Conservation (phyloP, 257 asterid species). For the Gentiana dahurica region DNA sequence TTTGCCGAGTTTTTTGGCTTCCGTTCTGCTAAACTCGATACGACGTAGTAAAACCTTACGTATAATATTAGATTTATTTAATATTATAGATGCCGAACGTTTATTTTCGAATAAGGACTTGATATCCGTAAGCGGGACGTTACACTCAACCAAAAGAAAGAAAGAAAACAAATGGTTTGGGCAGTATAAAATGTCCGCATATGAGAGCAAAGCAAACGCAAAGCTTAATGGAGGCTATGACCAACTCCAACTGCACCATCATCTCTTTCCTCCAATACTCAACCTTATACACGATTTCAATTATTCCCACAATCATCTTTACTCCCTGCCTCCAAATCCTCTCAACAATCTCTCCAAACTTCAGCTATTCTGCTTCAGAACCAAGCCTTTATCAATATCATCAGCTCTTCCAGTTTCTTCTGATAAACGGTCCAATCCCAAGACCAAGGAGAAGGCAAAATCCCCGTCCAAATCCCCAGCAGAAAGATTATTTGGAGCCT, state of each 20-base stretch:
- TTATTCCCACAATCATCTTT: slow-evolving; percentile 1
- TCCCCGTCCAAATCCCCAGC: slow-evolving; percentile 18
- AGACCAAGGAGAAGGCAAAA: slow-evolving; percentile 2
- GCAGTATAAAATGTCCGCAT: too few species aligned
- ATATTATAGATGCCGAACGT: too few species aligned
- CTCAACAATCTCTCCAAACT: slow-evolving; percentile 3
- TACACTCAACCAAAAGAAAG: neutral
- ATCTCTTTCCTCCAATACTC: slow-evolving; percentile 16
- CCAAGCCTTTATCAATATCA: slow-evolving; percentile 16
- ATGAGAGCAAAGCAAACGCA: neutral
- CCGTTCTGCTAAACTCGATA: too few species aligned
- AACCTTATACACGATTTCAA: slow-evolving; percentile 2
- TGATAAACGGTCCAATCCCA: slow-evolving; percentile 4
- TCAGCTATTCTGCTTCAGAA: slow-evolving; percentile 13
- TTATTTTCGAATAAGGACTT: too few species aligned
- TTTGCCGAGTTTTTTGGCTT: too few species aligned
- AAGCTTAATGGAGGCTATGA: slow-evolving; percentile 30
- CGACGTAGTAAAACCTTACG: too few species aligned
- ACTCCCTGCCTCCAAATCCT: slow-evolving; percentile 17
- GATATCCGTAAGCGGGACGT: too few species aligned
- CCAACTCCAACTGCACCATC: slow-evolving; percentile 22
- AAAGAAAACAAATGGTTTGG: too few species aligned
- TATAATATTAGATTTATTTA: too few species aligned
- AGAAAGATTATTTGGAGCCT: slow-evolving; percentile 37
- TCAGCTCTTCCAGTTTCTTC: slow-evolving; percentile 13